Evolutionary conservation across 306 rosid genomes (phyloP), one percentile per base, ranked within the genome.

Genomic region (Cucurbita ficifolia): DNA sequence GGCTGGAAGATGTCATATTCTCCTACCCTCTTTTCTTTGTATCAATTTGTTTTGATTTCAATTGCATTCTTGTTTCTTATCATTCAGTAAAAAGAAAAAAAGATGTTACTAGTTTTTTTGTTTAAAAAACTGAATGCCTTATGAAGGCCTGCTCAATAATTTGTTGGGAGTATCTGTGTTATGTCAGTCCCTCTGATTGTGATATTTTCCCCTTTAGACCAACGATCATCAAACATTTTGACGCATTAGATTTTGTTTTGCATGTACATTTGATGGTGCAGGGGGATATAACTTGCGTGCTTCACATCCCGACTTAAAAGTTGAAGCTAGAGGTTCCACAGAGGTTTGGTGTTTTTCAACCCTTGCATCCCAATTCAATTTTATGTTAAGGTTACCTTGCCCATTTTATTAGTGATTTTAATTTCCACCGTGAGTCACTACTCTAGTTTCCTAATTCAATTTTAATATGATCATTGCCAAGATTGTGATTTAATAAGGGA

Each of bases 281-380:
- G 99, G 97, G 73, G 87, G 81, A 42, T 95, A 95, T 76, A 81
- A 89, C 78, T 74, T 95, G 13, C 90, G 72, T n/a, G 92, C 97
- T 77, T 89, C 86, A 16, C 92, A 89, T 75, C 88, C 96, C 55
- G 87, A 84, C 78, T 80, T 91, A 88, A 83, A 86, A 83, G 85
- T 95, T 81, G 95, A 84, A 82, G 82, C 80, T 61, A 86, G 84
- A 84, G 96, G 96, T 76, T 81, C 97, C 73, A 80, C 88, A 1
- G 85, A 91, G 99, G 99, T 95, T 52, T 51, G 80, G 18, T 69
- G 70, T 75, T 79, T 75, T 79, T 53, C 42, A 76, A 76, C 68
- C 64, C 79, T 70, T 17, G 58, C 9, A 58, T 70, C 33, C 17
- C 5, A 50, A 29, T 16, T 49, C 33, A 70, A 24, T 70, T 70